Evolutionary conservation across 1,284 basidiomycete genomes (phyloP).

Genomic region (Naganishia albida): DNA sequence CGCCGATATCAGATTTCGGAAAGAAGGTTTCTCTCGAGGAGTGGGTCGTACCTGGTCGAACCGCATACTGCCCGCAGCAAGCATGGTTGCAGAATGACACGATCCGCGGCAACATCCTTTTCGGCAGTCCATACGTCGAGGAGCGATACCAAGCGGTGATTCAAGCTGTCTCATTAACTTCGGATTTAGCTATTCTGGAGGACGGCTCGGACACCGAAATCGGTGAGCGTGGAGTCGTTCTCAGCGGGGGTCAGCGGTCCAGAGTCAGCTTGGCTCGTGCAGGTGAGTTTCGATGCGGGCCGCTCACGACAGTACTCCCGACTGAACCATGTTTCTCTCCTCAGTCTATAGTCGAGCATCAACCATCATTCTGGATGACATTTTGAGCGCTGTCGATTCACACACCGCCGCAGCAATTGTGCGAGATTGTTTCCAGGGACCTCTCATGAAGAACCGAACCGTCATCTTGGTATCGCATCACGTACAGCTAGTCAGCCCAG

Average conservation of each 20-base stretch:
- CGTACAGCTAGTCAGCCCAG: conserved; percentile 49
- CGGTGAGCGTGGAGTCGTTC: conserved; percentile 62
- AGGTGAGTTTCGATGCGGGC: conserved; percentile 40
- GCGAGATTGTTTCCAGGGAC: conserved; percentile 77
- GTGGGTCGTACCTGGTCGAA: conserved; percentile 64
- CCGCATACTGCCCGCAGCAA: conserved; percentile 74
- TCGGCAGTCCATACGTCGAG: conserved; percentile 68
- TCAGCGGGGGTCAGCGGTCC: conserved; percentile 8
- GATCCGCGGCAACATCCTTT: conserved; percentile 64
- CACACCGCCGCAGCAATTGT: conserved; percentile 85
- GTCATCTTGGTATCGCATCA: conserved; percentile 88
- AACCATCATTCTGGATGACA: conserved; percentile 64
- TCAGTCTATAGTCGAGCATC: conserved; percentile 67
- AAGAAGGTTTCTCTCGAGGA: conserved; percentile 57
- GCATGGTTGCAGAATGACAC: conserved; percentile 72
- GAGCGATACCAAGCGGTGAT: conserved; percentile 70
- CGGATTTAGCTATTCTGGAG: conserved; percentile 73
- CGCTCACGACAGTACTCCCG: conserved; percentile 68
- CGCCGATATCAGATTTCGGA: conserved; percentile 67
- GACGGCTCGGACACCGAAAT: conserved; percentile 77
- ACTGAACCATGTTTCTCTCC: conserved; percentile 69
- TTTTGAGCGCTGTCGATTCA: conserved; percentile 58
- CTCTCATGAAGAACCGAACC: conserved; percentile 76
- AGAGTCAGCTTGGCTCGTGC: conserved; percentile 24
- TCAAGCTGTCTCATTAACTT: conserved; percentile 74